A percentile compares a stretch with the other conserved stretches of the same genome.
phyloP scores from a whole-genome alignment of 2,329 filamentous ascomycete species.

The Xylariaceae sp. region DNA sequence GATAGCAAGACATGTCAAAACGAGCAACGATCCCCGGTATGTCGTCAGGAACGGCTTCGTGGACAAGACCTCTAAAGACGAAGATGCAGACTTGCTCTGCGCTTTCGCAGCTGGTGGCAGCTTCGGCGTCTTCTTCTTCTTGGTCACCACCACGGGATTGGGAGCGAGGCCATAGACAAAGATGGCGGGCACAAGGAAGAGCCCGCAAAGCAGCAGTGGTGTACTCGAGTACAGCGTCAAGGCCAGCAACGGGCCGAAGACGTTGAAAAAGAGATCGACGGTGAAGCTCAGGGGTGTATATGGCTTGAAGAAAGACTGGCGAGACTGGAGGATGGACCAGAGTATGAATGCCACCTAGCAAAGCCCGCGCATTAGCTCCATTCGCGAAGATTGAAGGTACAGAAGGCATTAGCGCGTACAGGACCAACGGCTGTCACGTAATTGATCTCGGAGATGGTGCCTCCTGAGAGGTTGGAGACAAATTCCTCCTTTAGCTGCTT shows the following conservation, averaged over 20 bases:
- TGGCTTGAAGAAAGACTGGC: slow-evolving; percentile 75
- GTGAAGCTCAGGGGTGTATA: slow-evolving; percentile 63
- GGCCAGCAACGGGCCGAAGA: slow-evolving; percentile 73
- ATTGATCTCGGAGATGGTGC: slow-evolving; percentile 79
- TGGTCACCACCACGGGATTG: slow-evolving; percentile 37
- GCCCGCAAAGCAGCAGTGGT: slow-evolving; percentile 66
- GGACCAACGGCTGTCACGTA: slow-evolving; percentile 78
- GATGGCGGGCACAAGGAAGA: slow-evolving; percentile 67
- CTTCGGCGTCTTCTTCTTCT: slow-evolving; percentile 45
- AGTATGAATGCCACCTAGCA: slow-evolving; percentile 72
- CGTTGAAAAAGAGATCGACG: slow-evolving; percentile 84
- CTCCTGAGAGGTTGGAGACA: slow-evolving; percentile 84
- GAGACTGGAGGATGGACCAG: slow-evolving; percentile 83
- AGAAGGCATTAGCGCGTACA: slow-evolving; percentile 47
- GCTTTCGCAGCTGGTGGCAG: slow-evolving; percentile 41
- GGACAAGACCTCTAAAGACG: slow-evolving; percentile 53
- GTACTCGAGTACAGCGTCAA: slow-evolving; percentile 76
- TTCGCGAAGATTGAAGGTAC: background rate
- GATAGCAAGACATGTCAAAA: slow-evolving; percentile 83
- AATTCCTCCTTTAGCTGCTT: slow-evolving; percentile 93
- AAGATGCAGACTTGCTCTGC: slow-evolving; percentile 28
- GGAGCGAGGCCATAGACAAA: slow-evolving; percentile 53
- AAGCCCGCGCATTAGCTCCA: slow-evolving; percentile 17
- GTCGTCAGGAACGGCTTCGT: slow-evolving; percentile 88
- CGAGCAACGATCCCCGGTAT: slow-evolving; percentile 87